A percentile compares a stretch with the other conserved stretches of the same genome.
Conservation (phyloP, 495 filamentous ascomycete genomes). For the Penicillium canescens region DNA sequence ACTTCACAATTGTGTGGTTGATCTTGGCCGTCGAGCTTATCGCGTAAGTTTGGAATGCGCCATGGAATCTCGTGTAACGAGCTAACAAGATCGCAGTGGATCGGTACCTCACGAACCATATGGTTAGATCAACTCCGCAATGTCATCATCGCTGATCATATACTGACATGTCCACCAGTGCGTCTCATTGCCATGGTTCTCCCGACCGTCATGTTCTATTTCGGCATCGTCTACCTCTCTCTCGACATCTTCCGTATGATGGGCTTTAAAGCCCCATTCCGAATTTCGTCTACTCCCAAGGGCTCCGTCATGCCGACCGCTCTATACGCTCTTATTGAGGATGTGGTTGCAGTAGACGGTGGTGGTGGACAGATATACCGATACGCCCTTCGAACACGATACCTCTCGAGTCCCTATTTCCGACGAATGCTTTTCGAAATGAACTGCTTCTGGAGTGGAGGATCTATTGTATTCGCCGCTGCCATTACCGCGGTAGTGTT, state of each 20-base stretch:
- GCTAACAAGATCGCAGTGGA: constrained; percentile 37
- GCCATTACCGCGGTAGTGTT: constrained; percentile 63
- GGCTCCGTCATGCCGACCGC: constrained; percentile 69
- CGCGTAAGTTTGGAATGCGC: constrained; percentile 35
- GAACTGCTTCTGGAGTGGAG: constrained; percentile 76
- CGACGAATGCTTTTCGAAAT: constrained; percentile 68
- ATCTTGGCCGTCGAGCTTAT: constrained; percentile 55
- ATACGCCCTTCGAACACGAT: constrained; percentile 62
- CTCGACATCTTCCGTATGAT: constrained; percentile 46
- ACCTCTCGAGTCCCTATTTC: constrained; percentile 69
- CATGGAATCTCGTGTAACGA: not conserved
- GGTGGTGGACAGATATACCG: constrained; percentile 69
- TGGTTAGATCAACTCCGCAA: constrained; percentile 23
- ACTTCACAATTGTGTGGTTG: constrained; percentile 55
- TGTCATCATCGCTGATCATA: constrained; percentile 9
- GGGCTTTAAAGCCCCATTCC: constrained; percentile 58
- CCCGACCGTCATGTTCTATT: constrained; percentile 59
- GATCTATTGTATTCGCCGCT: constrained; percentile 54
- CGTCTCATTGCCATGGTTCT: constrained; percentile 63
- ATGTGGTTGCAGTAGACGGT: constrained; percentile 78
- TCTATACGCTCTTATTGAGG: constrained; percentile 76
- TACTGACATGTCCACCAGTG: constrained; percentile 37
- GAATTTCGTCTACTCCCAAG: constrained; percentile 69
- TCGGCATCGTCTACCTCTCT: constrained; percentile 54
- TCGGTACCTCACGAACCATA: constrained; percentile 40